Evolutionary conservation across 2,329 filamentous ascomycete genomes (phyloP), one percentile per base, ranked within the genome.

Genomic region (Nemania sp.): DNA sequence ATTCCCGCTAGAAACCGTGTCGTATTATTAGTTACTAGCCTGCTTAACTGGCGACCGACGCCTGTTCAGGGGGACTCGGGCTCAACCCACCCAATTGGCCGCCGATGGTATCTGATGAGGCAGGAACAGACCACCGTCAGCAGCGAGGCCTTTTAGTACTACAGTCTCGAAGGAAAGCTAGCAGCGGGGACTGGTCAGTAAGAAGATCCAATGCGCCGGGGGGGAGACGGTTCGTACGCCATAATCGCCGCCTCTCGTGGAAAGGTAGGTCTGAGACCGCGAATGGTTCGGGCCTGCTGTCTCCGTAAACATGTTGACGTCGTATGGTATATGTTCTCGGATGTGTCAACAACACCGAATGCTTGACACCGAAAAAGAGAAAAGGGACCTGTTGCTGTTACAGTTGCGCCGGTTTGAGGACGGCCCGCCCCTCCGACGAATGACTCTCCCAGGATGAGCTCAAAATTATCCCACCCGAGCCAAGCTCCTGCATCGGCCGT

Each of bases 161-260:
- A 91, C 91, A 49, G 91, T 86, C 73, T 97, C 92, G 71, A 97
- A 96, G 47, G 90, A 92, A 64, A 95, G 81, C 88, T 92, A 62
- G 19, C n/a, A 59, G 34, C 37, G 24, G 11, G 6, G 22, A 22
- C 3, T 6, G 23, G 45, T 50, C 15, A 42, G 49, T 30, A 26
- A 14, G 14, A 19, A 6, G 31, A 28, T 19, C 17, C 15, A 26
- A 23, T n/a, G 39, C 26, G n/a, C 12, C 15, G 23, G 14, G 12
- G 20, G 37, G 15, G 20, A 9, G 14, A 20, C 14, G 23, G 20
- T 33, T n/a, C 57, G 19, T 51, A 60, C 57, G 15, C 55, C 58
- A 43, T 60, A 60, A 39, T 60, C 58, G 2, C 30, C 58, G 7
- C 58, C 58, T 24, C 58, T 50, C 4, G 58, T 60, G 2, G 58